Base-by-base conservation (phyloP, 441 rosid genomes). In the Pelargonium myrrhifolium region DNA sequence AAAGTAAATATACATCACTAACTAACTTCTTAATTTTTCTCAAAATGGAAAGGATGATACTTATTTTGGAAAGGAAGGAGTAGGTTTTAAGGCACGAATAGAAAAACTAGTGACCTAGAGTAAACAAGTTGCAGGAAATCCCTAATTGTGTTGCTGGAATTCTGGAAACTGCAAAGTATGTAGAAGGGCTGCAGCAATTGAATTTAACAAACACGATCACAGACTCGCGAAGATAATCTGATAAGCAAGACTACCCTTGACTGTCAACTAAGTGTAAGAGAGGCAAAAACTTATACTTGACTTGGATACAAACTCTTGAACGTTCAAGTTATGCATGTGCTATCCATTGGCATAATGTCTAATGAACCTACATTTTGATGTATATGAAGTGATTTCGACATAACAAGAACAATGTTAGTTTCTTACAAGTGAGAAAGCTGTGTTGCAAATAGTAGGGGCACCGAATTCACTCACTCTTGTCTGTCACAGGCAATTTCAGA, bases 401-500 rank as follows among this genome's bases (percentile, higher is more conserved):
- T 10, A 43, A 43, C 49, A 12, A 43, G 49, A 9, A 43, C n/a
- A 37, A 37, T 37, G 7, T 42, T 2, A 11, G 49, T 43, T 43
- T 43, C 4, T 1, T 11, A 43, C 49, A 43, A 0, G 26, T 22
- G 26, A 22, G 2, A 22, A 22, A 22, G 26, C 26, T 22, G 26
- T 22, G 26, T 22, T 22, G 26, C 26, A 22, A 43, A 10, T 43
- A 43, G n/a, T 9, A 0, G 14, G n/a, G 49, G 12, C n/a, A 43
- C n/a, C 2, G n/a, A 43, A 9, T 43, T 43, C 3, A 12, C 49
- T 43, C 61, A 39, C 67, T 55, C 15, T 4, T 31, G 39, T 62
- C 43, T 53, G 24, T 76, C 76, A 62, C 90, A 94, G 99, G 99
- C 98, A 62, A 88, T 94, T 78, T 88, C 84, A 55, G 99, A 94